Evolutionary conservation across 768 basidiomycete species (phyloP), one percentile per base, ranked within the genome.

Genomic region (Boletellus sp.): DNA sequence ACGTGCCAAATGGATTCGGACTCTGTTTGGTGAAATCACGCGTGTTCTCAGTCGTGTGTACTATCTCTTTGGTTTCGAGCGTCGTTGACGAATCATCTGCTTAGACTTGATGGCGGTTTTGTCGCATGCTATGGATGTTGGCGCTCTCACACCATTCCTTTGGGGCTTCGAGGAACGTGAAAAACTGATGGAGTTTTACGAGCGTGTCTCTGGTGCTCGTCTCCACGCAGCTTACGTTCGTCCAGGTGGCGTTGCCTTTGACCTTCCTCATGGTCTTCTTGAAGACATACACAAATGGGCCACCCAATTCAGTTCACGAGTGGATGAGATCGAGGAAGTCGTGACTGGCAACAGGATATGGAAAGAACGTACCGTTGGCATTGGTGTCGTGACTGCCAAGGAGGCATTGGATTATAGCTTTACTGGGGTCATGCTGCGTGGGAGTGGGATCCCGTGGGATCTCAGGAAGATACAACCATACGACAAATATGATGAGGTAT

Each of bases 81-180:
- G 7, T 24, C n/a, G 15, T 32, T 54, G 24, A 48, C 41, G n/a
- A 44, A 7, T 20, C 3, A 22, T 42, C 4, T 36, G 11, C 23
- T 13, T 54, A 90, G 89, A 99, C 65, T 75, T 98, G 52, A 99
- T 99, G 95, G 95, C 95, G 53, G 79, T 97, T 52, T 80, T 99
- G 36, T 90, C 94, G 2, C 92, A 94, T 70, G 86, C 90, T 45
- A 94, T 93, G 90, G 93, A 99, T 63, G 95, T 99, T 55, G 95
- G 95, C 67, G 95, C 92, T 51, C 81, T 99, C 10, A 99, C 95
- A 2, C 95, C 95, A 33, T 99, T 97, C 85, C 77, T 99, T 26
- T 99, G 95, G 94, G 95, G 95, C 60, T 98, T 98, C 78, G 95
- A 98, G 72, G 95, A 99, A 71, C 92, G 95, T 48, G 95, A 98